These are phyloP conservation scores for Ophiocordyceps robertsii DNA, from an alignment of 2,329 filamentous ascomycete genomes.

Conservation along the genomic window DNA sequence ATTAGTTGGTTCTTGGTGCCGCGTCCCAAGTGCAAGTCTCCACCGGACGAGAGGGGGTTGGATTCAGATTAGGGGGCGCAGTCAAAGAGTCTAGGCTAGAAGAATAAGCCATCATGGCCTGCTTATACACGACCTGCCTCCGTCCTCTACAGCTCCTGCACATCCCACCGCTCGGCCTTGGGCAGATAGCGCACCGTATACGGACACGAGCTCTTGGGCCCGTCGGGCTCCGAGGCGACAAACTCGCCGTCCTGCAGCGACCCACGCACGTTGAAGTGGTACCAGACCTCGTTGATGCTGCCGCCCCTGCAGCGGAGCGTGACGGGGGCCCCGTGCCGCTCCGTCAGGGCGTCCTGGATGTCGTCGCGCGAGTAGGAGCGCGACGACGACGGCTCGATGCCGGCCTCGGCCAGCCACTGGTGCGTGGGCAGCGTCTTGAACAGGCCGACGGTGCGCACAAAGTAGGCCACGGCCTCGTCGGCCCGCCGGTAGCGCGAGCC, in stretches of 20 bases:
- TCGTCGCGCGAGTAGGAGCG: slow-evolving; percentile 43
- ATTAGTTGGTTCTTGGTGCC: no score
- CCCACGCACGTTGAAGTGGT: slow-evolving; percentile 48
- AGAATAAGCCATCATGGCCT: no score
- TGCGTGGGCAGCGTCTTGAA: slow-evolving; percentile 60
- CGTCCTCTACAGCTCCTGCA: no score
- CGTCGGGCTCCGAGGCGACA: slow-evolving; percentile 38
- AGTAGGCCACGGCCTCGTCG: slow-evolving; percentile 57
- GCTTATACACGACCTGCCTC: no score
- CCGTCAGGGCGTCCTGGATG: slow-evolving; percentile 44
- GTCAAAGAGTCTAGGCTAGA: no score
- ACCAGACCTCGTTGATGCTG: slow-evolving; percentile 41
- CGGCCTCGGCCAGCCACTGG: slow-evolving; percentile 43
- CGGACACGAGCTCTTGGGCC: slow-evolving; percentile 49
- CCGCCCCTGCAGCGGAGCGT: slow-evolving; percentile 41
- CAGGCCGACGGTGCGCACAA: slow-evolving; percentile 48
- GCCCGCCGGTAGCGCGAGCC: slow-evolving; percentile 37
- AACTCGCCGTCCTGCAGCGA: slow-evolving; percentile 48
- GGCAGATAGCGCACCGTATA: slow-evolving; percentile 48
- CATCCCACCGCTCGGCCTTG: slow-evolving; percentile 1
- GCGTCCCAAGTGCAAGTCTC: no score
- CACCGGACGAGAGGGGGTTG: no score
- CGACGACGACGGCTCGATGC: slow-evolving; percentile 38
- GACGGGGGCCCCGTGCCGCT: slow-evolving; percentile 37
- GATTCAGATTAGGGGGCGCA: no score